Evolutionary conservation across 169 alveolate genomes (phyloP).

Genomic region (Plasmodium cynomolgi): DNA sequence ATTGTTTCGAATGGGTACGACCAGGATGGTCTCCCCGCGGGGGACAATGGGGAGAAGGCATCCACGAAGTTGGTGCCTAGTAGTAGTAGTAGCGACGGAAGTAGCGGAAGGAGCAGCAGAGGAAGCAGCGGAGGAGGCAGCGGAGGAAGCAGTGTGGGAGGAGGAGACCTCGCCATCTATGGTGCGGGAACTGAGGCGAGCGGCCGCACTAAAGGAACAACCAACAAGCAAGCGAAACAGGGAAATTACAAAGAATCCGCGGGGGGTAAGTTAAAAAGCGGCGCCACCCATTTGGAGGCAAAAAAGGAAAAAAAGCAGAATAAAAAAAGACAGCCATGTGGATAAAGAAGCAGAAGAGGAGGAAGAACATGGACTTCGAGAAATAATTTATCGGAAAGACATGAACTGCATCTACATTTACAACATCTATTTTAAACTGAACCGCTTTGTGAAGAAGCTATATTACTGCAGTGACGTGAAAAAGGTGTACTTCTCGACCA

Average conservation of each 20-base stretch:
- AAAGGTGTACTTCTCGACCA: conserved; percentile 58
- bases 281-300: not conserved
- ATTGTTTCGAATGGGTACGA: not conserved
- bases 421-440: conserved; percentile 40
- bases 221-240: not conserved
- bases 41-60: not conserved
- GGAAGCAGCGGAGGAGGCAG: not conserved
- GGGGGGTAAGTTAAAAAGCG: not conserved
- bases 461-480: conserved; percentile 75
- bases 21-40: not conserved
- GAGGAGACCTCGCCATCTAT: not conserved
- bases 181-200: not conserved
- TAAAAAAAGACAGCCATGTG: not conserved
- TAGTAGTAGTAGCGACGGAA: not conserved
- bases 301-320: conserved; percentile 1
- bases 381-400: conserved; percentile 73
- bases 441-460: conserved; percentile 56
- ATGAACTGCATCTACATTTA: conserved; percentile 63
- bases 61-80: not conserved
- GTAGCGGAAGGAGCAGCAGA: not conserved
- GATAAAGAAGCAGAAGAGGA: not conserved
- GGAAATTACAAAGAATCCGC: not conserved
- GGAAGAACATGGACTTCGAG: conserved; percentile 57
- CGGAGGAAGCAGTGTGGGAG: not conserved
- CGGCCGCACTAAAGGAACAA: not conserved